Evolutionary conservation across 768 basidiomycete genomes (phyloP), one percentile per base, ranked within the genome.

Genomic region (Terana coerulea): DNA sequence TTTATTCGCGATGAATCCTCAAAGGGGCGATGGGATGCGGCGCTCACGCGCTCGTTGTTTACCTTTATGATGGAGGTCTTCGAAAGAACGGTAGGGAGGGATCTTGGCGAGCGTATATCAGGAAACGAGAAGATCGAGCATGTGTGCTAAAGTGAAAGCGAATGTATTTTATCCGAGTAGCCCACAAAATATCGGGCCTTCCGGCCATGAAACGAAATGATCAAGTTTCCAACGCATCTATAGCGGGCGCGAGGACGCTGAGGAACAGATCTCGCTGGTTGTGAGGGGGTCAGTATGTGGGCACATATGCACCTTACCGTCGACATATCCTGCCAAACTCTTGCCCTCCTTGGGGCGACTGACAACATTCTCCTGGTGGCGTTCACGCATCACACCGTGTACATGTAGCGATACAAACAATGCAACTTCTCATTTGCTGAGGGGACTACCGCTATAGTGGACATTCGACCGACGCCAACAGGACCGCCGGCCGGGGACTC

Each of bases 21-120:
- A 26, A 98, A 97, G 66, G 95, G 92, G 1, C 80, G 95, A 48
- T 98, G 93, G 93, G 95, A 98, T 61, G 92, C 93, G 7, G 94
- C 94, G 0, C 71, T 98, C 46, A 92, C 90, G 0, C 76, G 80
- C 44, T 85, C 84, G 19, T 64, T 93, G 28, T 94, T 94, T 65
- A 70, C 72, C 1, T 89, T 86, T 67, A 88, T 97, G 91, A 76
- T 98, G 77, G 95, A 98, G 64, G 82, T 95, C 9, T 98, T 98
- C 58, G 91, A 89, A 56, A 78, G 95, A 58, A 93, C 89, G 0
- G 80, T 92, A 5, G 91, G 80, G 1, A 74, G 92, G 45, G 93
- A 98, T 56, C 72, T 98, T 6, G 95, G 95, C 0, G 84, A 87
- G 7, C 75, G 72, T 34, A 72, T 73, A 0, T 72, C 71, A 14